These are phyloP conservation scores for Myxozyma melibiosi DNA, from an alignment of 805 yeast species.

Conservation along the genomic window DNA sequence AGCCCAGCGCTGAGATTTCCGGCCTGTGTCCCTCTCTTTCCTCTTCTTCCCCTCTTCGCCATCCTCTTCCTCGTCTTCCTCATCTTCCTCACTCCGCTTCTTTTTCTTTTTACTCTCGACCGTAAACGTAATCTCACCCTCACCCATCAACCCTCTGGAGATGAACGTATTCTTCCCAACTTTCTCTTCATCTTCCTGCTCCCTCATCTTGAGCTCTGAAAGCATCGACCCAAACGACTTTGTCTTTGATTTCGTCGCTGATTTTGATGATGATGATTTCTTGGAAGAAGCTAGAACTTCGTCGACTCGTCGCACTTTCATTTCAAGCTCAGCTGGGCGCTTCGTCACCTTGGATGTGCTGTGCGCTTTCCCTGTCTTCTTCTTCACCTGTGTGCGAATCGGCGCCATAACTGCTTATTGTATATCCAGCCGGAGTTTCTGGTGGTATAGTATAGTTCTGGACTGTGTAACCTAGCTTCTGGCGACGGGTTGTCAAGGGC, in stretches of 20 bases:
- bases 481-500: no score
- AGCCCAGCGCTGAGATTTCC: slow-evolving; percentile 24
- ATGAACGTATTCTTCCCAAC: slow-evolving; percentile 9
- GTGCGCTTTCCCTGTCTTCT: not conserved
- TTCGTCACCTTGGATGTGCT: slow-evolving; percentile 1
- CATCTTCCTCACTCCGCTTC: slow-evolving; percentile 7
- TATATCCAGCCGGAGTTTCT: no score
- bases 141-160: slow-evolving; percentile 28
- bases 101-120: slow-evolving; percentile 21
- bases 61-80: slow-evolving; percentile 11
- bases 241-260: not conserved
- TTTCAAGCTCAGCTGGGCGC: not conserved
- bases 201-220: slow-evolving; percentile 7
- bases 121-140: slow-evolving; percentile 31
- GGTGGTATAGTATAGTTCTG: no score
- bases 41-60: slow-evolving; percentile 7
- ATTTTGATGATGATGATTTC: not conserved
- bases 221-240: slow-evolving; percentile 22
- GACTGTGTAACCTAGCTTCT: no score
- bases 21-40: slow-evolving; percentile 26
- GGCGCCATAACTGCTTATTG: no score
- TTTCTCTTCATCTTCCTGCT: slow-evolving; percentile 5
- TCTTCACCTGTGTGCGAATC: slow-evolving; percentile 12
- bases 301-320: slow-evolving; percentile 7
- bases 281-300: not conserved